Percentiles rank a stretch among this genome's conserved stretches.
phyloP scores from a whole-genome alignment of 2,329 filamentous ascomycete species.

The Cytospora paraplurivora region DNA sequence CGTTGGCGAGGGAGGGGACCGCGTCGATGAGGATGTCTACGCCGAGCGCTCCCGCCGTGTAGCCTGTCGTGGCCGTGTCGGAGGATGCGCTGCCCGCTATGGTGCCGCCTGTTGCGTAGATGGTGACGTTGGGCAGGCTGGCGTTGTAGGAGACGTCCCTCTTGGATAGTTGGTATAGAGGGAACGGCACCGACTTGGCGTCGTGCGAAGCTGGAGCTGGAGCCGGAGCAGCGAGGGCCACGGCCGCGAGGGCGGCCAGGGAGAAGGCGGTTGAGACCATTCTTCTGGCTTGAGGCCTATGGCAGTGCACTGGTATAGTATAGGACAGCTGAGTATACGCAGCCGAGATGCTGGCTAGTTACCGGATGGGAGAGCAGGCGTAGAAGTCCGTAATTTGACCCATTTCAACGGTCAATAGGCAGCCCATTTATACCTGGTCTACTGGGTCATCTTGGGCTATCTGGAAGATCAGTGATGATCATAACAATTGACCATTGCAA shows the following conservation, averaged over 20 bases:
- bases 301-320: background rate
- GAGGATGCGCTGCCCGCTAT: slow-evolving; percentile 56
- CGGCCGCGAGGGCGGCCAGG: slow-evolving; percentile 5
- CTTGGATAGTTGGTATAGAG: slow-evolving; percentile 12
- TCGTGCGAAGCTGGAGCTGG: background rate
- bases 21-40: slow-evolving; percentile 55
- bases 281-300: background rate
- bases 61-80: slow-evolving; percentile 49
- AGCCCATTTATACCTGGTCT: background rate
- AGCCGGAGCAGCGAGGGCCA: slow-evolving; percentile 9
- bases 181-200: slow-evolving; percentile 1
- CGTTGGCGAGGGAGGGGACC: slow-evolving; percentile 55
- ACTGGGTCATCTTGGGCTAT: background rate
- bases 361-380: background rate
- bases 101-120: slow-evolving; percentile 60
- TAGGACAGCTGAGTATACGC: background rate
- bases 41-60: slow-evolving; percentile 47
- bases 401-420: background rate
- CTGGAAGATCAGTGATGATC: background rate
- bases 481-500: background rate
- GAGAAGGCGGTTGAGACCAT: slow-evolving; percentile 9
- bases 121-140: slow-evolving; percentile 56
- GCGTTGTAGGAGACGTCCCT: slow-evolving; percentile 23
- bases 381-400: background rate
- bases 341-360: background rate